phyloP scores from a whole-genome alignment of 2,329 filamentous ascomycete species.

The Diaporthe aspalathi region DNA sequence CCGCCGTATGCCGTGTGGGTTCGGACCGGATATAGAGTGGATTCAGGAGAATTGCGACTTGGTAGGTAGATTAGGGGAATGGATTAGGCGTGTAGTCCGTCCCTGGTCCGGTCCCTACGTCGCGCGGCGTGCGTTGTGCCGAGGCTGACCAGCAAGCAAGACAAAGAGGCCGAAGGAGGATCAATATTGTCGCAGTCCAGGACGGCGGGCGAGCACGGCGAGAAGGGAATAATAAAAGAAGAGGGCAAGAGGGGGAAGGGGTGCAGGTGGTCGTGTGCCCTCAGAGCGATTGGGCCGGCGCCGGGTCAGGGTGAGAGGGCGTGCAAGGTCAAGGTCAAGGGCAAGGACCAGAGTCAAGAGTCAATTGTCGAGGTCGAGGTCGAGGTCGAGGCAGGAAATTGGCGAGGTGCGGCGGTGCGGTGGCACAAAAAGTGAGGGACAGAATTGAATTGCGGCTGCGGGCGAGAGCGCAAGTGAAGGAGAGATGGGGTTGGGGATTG shows the following conservation, averaged over 20 bases:
- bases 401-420: constrained; percentile 16
- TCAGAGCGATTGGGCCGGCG: constrained; percentile 3
- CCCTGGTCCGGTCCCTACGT: constrained; percentile 16
- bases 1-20: constrained; percentile 20
- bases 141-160: constrained; percentile 1
- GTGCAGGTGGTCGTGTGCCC: constrained; percentile 36
- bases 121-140: constrained; percentile 30
- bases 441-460: constrained; percentile 38
- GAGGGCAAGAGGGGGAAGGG: not conserved
- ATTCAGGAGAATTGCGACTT: constrained; percentile 28
- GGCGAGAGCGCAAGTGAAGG: constrained; percentile 32
- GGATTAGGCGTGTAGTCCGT: constrained; percentile 34
- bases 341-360: not conserved
- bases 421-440: constrained; percentile 34
- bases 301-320: constrained; percentile 4
- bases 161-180: constrained; percentile 9
- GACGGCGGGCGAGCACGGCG: not conserved
- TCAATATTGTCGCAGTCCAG: not conserved
- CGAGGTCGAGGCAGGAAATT: constrained; percentile 29
- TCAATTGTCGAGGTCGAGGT: constrained; percentile 23
- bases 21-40: constrained; percentile 23
- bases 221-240: constrained; percentile 14
- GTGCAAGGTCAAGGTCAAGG: not conserved
- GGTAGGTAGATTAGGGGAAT: constrained; percentile 32
- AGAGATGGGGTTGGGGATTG: constrained; percentile 26